A percentile compares a stretch with the other conserved stretches of the same genome.
Conservation (phyloP, 352 stramenopile species). For the Phytophthora cactorum region DNA sequence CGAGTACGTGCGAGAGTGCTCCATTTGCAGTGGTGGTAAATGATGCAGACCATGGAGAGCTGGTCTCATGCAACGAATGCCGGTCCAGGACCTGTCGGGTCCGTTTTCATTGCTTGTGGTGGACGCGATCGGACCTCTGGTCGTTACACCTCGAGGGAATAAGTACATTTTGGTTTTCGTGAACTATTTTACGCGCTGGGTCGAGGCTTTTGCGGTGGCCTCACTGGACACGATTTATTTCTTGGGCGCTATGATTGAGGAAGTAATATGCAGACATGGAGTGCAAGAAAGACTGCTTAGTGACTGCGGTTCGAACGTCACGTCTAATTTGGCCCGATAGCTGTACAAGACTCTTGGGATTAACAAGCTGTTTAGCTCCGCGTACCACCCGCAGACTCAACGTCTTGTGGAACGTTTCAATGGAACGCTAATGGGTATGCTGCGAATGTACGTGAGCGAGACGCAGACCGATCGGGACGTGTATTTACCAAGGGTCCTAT, state of each 20-base stretch:
- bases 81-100: not conserved
- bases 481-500: too few species aligned
- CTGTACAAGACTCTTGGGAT: not conserved
- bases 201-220: too few species aligned
- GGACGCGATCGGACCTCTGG: not conserved
- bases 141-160: not conserved
- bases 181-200: too few species aligned
- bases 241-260: not conserved
- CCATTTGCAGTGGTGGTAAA: too few species aligned
- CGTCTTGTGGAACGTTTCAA: too few species aligned
- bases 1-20: not conserved
- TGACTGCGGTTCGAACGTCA: not conserved
- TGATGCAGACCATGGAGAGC: not conserved
- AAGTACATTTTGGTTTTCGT: too few species aligned
- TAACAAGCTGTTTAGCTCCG: not conserved
- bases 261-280: not conserved
- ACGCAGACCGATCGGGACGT: too few species aligned
- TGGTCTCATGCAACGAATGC: not conserved
- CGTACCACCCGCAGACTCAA: too few species aligned
- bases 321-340: not conserved
- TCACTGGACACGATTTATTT: not conserved
- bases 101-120: not conserved
- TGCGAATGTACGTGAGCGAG: too few species aligned
- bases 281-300: not conserved
- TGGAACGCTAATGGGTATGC: too few species aligned